Evolutionary conservation across 148 eudicot genomes (phyloP).

Genomic region (Vaccinium corymbosum): DNA sequence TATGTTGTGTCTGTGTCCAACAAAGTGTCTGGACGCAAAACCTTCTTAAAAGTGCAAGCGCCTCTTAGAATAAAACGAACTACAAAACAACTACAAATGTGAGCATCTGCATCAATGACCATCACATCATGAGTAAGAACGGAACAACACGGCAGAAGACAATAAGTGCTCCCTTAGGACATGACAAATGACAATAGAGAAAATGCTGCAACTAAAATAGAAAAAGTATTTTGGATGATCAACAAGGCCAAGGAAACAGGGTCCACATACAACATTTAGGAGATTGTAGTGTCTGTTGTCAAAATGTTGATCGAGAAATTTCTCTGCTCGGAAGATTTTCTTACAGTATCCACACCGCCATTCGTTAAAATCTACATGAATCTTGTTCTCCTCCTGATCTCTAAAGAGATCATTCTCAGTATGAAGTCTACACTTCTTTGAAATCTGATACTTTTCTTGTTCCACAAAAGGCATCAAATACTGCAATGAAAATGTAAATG

Average conservation of each 20-base stretch:
- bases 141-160: neutral
- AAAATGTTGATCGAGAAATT: slow-evolving; percentile 72
- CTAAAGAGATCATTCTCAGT: slow-evolving; percentile 77
- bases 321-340: slow-evolving; percentile 72
- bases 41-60: neutral
- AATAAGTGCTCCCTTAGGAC: neutral
- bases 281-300: slow-evolving; percentile 75
- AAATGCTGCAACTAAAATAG: neutral
- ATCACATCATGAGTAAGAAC: neutral
- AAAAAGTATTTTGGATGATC: neutral
- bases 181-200: neutral
- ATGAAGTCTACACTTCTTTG: slow-evolving; percentile 72
- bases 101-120: neutral
- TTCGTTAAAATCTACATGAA: slow-evolving; percentile 64
- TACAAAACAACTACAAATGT: neutral
- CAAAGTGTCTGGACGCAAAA: neutral
- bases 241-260: slow-evolving; percentile 4
- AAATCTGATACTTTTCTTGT: slow-evolving; percentile 63
- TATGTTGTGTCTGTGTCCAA: neutral
- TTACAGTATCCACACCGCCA: slow-evolving; percentile 95
- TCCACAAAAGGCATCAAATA: slow-evolving; percentile 86
- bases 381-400: slow-evolving; percentile 86
- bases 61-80: neutral
- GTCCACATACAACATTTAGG: slow-evolving; percentile 65
- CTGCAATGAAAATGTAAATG: slow-evolving; percentile 36